These are phyloP conservation scores for Cercospora berteroae DNA, from an alignment of 2,329 filamentous ascomycete genomes.

Conservation along the genomic window DNA sequence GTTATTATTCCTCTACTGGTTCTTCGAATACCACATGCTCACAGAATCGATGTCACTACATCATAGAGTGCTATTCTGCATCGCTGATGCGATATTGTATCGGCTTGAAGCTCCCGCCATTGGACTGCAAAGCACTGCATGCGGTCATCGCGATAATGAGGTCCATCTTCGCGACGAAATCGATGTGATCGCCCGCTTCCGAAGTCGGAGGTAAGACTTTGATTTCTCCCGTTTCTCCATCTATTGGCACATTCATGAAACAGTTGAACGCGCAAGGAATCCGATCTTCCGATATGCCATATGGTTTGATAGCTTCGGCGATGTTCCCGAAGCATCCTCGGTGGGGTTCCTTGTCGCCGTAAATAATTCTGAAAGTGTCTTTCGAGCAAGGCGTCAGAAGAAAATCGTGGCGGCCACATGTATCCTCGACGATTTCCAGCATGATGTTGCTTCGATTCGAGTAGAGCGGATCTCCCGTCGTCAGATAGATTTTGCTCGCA, in stretches of 20 bases:
- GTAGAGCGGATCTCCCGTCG: slow-evolving; percentile 25
- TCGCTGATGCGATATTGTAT: slow-evolving; percentile 19
- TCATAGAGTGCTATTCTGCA: neutral
- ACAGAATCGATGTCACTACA: neutral
- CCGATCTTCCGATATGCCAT: slow-evolving; percentile 25
- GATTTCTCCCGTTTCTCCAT: slow-evolving; percentile 27
- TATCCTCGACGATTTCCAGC: slow-evolving; percentile 24
- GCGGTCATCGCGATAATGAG: slow-evolving; percentile 31
- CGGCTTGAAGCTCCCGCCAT: slow-evolving; percentile 30
- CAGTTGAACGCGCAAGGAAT: slow-evolving; percentile 32
- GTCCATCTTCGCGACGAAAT: slow-evolving; percentile 33
- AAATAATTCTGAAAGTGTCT: slow-evolving; percentile 29
- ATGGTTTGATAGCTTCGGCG: slow-evolving; percentile 23
- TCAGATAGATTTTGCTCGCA: slow-evolving; percentile 26
- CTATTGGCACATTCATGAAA: slow-evolving; percentile 34
- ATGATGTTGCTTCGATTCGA: slow-evolving; percentile 26
- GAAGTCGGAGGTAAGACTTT: slow-evolving; percentile 29
- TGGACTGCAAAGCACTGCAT: slow-evolving; percentile 28
- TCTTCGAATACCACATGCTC: neutral
- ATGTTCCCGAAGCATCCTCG: slow-evolving; percentile 34
- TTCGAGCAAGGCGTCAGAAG: slow-evolving; percentile 28
- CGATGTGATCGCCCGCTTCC: slow-evolving; percentile 30
- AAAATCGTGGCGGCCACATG: slow-evolving; percentile 25
- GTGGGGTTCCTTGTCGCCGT: slow-evolving; percentile 29
- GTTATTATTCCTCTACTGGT: neutral